Evolutionary conservation across 768 basidiomycete genomes (phyloP).

Genomic region (Hortiboletus campestris): DNA sequence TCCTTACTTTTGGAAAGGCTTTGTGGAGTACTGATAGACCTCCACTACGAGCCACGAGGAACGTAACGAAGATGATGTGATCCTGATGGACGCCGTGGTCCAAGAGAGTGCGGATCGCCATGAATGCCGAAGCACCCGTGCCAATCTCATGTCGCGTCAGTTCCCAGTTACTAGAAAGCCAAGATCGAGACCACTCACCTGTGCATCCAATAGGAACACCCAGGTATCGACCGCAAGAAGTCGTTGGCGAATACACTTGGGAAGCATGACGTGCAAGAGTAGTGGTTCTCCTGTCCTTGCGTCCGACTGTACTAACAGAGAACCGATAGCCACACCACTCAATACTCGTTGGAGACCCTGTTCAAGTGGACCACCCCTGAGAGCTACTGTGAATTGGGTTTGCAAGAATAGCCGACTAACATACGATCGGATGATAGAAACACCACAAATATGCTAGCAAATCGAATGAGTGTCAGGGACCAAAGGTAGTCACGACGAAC

Average conservation of each 20-base stretch:
- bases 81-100: conserved; percentile 89
- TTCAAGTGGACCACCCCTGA: conserved; percentile 85
- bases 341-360: conserved; percentile 88
- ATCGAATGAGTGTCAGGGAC: not conserved
- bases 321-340: conserved; percentile 82
- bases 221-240: conserved; percentile 64
- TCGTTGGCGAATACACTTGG: conserved; percentile 64
- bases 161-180: not conserved
- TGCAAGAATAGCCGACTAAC: conserved; percentile 27
- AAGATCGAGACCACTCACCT: conserved; percentile 43
- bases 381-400: conserved; percentile 6
- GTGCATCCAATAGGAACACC: conserved; percentile 89
- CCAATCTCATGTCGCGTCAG: conserved; percentile 61
- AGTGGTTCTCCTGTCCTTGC: conserved; percentile 82
- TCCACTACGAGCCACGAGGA: conserved; percentile 81
- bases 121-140: conserved; percentile 89
- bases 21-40: conserved; percentile 73
- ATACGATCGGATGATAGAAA: conserved; percentile 85
- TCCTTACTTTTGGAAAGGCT: conserved; percentile 82
- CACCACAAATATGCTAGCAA: conserved; percentile 73
- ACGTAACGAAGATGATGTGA: conserved; percentile 86
- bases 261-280: conserved; percentile 79
- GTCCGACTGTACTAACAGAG: conserved; percentile 89
- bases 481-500: not conserved
- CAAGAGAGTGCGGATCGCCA: conserved; percentile 90